Conservation (phyloP, 305 asterid species). For the Striga hermonthica region DNA sequence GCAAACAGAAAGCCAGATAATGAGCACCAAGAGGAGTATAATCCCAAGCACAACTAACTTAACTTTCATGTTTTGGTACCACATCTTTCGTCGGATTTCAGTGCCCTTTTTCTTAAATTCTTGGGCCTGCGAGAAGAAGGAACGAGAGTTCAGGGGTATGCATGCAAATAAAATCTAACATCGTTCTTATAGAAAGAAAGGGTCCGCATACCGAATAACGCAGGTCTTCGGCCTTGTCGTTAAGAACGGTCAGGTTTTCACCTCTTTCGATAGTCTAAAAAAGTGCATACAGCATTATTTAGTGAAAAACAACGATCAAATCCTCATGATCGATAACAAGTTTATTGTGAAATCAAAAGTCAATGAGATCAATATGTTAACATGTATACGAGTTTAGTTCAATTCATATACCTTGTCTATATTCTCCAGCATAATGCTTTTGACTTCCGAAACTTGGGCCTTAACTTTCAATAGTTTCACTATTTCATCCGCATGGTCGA, state of each 20-base stretch:
- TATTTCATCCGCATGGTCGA: slow-evolving; percentile 89
- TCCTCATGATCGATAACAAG: neutral
- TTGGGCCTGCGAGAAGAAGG: slow-evolving; percentile 57
- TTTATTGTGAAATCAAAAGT: too few relatives aligned
- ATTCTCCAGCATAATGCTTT: slow-evolving; percentile 82
- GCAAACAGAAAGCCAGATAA: slow-evolving; percentile 82
- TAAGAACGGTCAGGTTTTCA: slow-evolving; percentile 56
- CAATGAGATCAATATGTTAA: too few relatives aligned
- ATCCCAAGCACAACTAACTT: slow-evolving; percentile 78
- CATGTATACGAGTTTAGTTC: neutral
- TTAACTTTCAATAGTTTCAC: slow-evolving; percentile 84
- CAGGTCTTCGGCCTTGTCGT: slow-evolving; percentile 71
- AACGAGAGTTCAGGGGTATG: neutral
- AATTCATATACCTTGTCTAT: slow-evolving; percentile 69
- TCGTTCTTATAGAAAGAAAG: neutral
- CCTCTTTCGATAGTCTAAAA: slow-evolving; percentile 87
- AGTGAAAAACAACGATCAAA: neutral
- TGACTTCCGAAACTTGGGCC: slow-evolving; percentile 91
- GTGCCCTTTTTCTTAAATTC: slow-evolving; percentile 52
- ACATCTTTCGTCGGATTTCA: slow-evolving; percentile 78
- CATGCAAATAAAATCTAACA: slow-evolving; percentile 4
- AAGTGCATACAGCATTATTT: neutral
- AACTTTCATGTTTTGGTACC: slow-evolving; percentile 93
- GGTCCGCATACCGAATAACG: slow-evolving; percentile 58
- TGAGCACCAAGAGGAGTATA: slow-evolving; percentile 57